Conservation (phyloP, 345 rosid genomes). For the Eutrema yunnanense region DNA sequence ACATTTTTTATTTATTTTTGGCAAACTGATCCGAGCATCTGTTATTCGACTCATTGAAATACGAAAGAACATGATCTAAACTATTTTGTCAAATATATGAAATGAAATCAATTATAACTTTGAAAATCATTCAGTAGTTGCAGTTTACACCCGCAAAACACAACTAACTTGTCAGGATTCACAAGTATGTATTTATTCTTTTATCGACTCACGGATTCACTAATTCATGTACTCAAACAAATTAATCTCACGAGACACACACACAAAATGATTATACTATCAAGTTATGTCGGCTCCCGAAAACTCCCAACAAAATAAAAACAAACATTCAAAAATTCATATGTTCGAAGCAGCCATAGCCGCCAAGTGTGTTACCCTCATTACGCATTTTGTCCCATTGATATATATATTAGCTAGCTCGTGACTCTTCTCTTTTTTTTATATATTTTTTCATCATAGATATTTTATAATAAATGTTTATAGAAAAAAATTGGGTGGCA, state of each 20-base stretch:
- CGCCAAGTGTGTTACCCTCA: slow-evolving; percentile 22
- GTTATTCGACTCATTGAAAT: no score
- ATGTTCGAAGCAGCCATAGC: slow-evolving; percentile 10
- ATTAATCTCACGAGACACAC: slow-evolving; percentile 14
- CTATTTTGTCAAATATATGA: no score
- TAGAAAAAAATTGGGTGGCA: slow-evolving; percentile 25
- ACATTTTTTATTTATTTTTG: no score
- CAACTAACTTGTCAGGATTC: background rate
- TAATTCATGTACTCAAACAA: slow-evolving; percentile 15
- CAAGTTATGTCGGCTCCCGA: slow-evolving; percentile 21
- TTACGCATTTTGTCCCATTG: slow-evolving; percentile 26
- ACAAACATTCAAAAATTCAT: slow-evolving; percentile 7
- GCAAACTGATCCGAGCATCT: no score
- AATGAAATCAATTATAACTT: background rate
- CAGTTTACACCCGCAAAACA: background rate
- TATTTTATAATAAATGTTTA: background rate
- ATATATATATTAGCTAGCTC: background rate
- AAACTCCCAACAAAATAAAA: slow-evolving; percentile 20
- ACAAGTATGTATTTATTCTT: background rate
- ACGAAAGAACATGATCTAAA: no score
- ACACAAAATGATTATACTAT: background rate
- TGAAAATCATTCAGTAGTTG: background rate
- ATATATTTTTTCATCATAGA: background rate
- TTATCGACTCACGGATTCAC: background rate
- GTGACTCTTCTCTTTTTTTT: slow-evolving; percentile 27